phyloP scores from a whole-genome alignment of 2,329 filamentous ascomycete genomes.

The Helminthosporium solani region DNA sequence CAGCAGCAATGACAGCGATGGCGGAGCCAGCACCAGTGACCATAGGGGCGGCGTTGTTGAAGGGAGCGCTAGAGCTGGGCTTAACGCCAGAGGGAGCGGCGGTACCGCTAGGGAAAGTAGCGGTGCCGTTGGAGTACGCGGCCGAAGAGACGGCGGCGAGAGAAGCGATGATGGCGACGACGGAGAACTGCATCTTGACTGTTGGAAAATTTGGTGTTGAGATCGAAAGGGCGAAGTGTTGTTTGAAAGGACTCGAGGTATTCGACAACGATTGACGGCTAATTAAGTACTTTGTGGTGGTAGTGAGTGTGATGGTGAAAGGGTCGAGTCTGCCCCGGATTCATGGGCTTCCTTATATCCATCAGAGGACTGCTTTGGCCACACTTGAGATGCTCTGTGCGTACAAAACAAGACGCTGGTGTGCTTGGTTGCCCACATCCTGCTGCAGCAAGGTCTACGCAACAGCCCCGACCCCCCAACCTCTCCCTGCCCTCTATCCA shows the following conservation, averaged over 20 bases:
- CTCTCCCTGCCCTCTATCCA: neutral
- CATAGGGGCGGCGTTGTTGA: slow-evolving; percentile 28
- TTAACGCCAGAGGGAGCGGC: slow-evolving; percentile 11
- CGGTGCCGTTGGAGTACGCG: slow-evolving; percentile 27
- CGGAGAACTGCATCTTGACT: slow-evolving; percentile 36
- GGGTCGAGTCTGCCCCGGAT: neutral
- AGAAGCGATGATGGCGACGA: slow-evolving; percentile 25
- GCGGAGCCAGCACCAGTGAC: slow-evolving; percentile 25
- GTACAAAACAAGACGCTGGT: neutral
- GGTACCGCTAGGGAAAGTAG: slow-evolving; percentile 28
- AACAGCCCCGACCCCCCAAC: neutral
- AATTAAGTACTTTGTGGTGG: neutral
- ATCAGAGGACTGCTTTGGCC: neutral
- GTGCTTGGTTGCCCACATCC: neutral
- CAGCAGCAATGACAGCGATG: slow-evolving; percentile 30
- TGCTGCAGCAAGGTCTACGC: neutral
- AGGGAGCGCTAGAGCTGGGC: slow-evolving; percentile 17
- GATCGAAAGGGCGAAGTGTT: neutral
- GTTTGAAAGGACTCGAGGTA: neutral
- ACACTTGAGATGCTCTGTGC: neutral
- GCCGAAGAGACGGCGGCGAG: slow-evolving; percentile 32
- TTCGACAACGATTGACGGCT: slow-evolving; percentile 4
- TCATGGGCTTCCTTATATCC: neutral
- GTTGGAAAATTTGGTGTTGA: slow-evolving; percentile 8
- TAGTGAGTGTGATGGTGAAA: neutral